These are phyloP conservation scores for Aurantiochytrium sp. DNA, from an alignment of 108 stramenopile species.

Conservation along the genomic window DNA sequence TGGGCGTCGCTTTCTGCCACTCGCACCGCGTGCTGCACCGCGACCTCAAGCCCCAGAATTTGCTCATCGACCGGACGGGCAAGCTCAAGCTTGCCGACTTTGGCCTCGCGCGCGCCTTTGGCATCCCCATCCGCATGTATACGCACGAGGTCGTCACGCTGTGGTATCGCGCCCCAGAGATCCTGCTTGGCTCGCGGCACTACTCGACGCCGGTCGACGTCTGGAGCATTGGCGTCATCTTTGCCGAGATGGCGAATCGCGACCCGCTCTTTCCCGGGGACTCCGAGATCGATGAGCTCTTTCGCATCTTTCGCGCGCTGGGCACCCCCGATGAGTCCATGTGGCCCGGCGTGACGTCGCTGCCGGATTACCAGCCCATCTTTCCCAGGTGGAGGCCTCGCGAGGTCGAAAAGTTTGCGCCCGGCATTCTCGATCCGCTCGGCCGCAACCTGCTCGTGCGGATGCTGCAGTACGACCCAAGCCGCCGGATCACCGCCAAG, in stretches of 20 bases:
- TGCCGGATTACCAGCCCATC: constrained; percentile 77
- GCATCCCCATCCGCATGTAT: constrained; percentile 54
- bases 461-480: constrained; percentile 88
- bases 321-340: constrained; percentile 85
- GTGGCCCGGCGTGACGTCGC: constrained; percentile 80
- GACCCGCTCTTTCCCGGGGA: constrained; percentile 92
- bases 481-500: constrained; percentile 76
- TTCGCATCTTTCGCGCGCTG: constrained; percentile 87
- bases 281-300: constrained; percentile 96
- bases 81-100: constrained; percentile 95
- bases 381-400: constrained; percentile 71
- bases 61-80: constrained; percentile 87
- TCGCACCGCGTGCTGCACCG: constrained; percentile 92
- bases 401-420: background rate
- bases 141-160: constrained; percentile 96
- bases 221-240: constrained; percentile 91
- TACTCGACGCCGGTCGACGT: constrained; percentile 91
- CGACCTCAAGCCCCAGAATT: constrained; percentile 91
- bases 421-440: constrained; percentile 40
- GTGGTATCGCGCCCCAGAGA: constrained; percentile 97
- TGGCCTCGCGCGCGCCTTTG: constrained; percentile 84
- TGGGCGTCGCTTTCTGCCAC: constrained; percentile 91
- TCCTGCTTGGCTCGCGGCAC: constrained; percentile 77
- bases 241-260: constrained; percentile 95
- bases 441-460: constrained; percentile 74